Evolutionary conservation across 495 filamentous ascomycete species (phyloP), one percentile per base, ranked within the genome.

Genomic region (Mycothermus thermophilus): DNA sequence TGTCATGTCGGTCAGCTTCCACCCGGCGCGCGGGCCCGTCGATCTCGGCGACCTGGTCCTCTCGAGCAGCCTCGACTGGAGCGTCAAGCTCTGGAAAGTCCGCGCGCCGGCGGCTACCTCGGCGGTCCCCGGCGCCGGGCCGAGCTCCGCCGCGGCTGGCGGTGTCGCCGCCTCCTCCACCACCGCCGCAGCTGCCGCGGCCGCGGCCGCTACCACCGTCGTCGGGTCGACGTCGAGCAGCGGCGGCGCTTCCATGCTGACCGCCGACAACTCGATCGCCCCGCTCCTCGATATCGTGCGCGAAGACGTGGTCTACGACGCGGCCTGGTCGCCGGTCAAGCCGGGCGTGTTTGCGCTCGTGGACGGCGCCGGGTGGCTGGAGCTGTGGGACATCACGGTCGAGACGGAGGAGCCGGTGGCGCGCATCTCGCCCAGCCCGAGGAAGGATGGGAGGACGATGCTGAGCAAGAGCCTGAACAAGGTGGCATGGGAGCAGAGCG

Each of bases 41-140:
- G 92, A 99, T 55, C 75, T 99, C n/a, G 86, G 88, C 18, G 92
- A 99, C 42, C 66, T 99, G 3, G 80, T 96, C 28, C 69, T 99
- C 21, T 82, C 77, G 15, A 75, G 79, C 9, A 81, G 77, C 27
- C 63, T 96, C 9, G 90, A 99, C 63, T 99, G 90, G 90, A 87
- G 77, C 48, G 85, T 94, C 38, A 94, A 92, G 58, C 65, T 99
- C 16, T 99, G 90, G 90, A 88, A 86, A 55, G 79, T 88, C 13
- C 75, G 83, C 3, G 78, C 90, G 2, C 77, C 83, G 6, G 77
- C 76, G 0, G 75, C 75, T 5, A 77, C 72, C 0, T 68, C 70
- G 18, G 60, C 66, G 18, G 57, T 66, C 37, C 12, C 15, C 26
- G 4, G 10, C 16, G 9, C 33, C 6, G 22, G 21, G 32, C n/a